A percentile compares a stretch with the other conserved stretches of the same genome.
These are phyloP conservation scores for Neurospora terricola DNA, from an alignment of 495 filamentous ascomycete genomes.

Conservation along the genomic window DNA sequence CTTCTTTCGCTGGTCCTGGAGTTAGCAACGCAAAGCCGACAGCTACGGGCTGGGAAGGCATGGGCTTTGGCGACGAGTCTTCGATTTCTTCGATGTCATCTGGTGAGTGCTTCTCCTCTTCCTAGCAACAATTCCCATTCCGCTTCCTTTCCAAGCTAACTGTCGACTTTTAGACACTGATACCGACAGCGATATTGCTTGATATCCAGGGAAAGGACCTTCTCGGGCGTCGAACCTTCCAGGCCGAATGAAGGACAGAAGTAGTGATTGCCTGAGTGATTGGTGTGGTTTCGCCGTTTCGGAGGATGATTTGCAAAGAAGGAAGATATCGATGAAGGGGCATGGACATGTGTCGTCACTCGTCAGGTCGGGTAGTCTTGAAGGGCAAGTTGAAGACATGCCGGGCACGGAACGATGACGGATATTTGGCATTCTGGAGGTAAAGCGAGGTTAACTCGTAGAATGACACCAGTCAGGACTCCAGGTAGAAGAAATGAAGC, in stretches of 20 bases:
- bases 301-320: not conserved
- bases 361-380: too few species aligned
- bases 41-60: not conserved
- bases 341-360: not conserved
- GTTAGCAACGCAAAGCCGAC: not conserved
- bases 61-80: not conserved
- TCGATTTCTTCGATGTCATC: not conserved
- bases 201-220: not conserved
- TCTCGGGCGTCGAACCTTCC: not conserved
- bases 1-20: not conserved
- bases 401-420: too few species aligned
- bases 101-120: not conserved
- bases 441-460: not conserved
- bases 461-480: not conserved
- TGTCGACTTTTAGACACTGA: not conserved
- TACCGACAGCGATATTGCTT: not conserved
- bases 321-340: not conserved
- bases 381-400: too few species aligned
- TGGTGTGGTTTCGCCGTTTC: not conserved
- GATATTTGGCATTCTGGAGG: not conserved
- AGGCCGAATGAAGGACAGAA: not conserved
- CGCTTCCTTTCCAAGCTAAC: not conserved
- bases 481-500: not conserved
- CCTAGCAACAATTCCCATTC: fast-evolving
- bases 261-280: not conserved